Evolutionary conservation across 228 moss, liverwort and hornwort genomes (phyloP).

Genomic region (Sphagnum magellanicum): DNA sequence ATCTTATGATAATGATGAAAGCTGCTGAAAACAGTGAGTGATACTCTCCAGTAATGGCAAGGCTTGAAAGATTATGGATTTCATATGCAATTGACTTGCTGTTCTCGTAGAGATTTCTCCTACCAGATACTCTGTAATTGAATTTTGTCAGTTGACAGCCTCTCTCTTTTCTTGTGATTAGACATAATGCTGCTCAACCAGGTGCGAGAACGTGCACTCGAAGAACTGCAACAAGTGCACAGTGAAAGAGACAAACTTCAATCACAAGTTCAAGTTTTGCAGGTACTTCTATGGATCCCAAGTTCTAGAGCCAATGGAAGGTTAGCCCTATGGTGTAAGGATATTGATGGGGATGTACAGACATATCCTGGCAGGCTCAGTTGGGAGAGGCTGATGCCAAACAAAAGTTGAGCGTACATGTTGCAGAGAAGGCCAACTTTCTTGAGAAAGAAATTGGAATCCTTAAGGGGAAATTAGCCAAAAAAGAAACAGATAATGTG

Average conservation of each 20-base stretch:
- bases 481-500: slow-evolving; percentile 38
- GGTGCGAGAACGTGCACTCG: slow-evolving; percentile 72
- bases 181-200: slow-evolving; percentile 84
- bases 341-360: no score
- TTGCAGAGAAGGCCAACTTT: slow-evolving; percentile 41
- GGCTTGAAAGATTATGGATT: no score
- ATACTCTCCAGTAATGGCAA: neutral
- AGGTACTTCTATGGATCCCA: slow-evolving; percentile 10
- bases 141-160: no score
- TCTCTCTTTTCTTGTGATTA: slow-evolving; percentile 16
- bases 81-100: neutral
- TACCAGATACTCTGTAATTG: no score
- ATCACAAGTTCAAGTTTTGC: slow-evolving; percentile 64
- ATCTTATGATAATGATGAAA: slow-evolving; percentile 86
- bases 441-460: slow-evolving; percentile 53
- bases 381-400: slow-evolving; percentile 75
- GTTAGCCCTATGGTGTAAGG: no score
- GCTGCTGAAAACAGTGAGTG: slow-evolving; percentile 84
- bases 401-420: slow-evolving; percentile 34
- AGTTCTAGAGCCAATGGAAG: no score
- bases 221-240: slow-evolving; percentile 57
- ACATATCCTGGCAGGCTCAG: slow-evolving; percentile 25
- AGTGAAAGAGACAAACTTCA: slow-evolving; percentile 54
- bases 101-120: no score
- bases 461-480: slow-evolving; percentile 30